phyloP scores from a whole-genome alignment of 176 grass and related monocot genomes.

The Olyra latifolia region DNA sequence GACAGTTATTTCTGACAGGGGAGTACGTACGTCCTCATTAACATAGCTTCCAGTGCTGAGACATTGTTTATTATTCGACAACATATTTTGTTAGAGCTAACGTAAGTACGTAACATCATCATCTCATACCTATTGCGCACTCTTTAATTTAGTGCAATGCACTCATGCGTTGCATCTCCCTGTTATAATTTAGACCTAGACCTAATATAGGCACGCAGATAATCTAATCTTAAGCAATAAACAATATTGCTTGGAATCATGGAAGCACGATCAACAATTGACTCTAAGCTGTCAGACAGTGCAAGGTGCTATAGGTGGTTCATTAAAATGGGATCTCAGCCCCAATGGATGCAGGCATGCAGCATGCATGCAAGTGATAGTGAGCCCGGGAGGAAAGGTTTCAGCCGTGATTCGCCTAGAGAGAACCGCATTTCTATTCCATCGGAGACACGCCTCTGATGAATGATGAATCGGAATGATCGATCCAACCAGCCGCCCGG shows the following conservation, averaged over 20 bases:
- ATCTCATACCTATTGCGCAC: not conserved
- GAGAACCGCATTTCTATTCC: not conserved
- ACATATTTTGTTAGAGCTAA: not conserved
- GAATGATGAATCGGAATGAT: not conserved
- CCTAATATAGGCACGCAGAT: not conserved
- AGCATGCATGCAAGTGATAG: not conserved
- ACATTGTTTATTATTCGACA: not conserved
- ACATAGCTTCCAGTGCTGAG: not conserved
- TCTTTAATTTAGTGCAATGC: not conserved
- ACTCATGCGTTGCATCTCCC: not conserved
- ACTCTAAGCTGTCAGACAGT: not conserved
- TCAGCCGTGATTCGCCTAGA: not conserved
- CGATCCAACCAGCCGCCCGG: not conserved
- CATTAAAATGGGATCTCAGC: not conserved
- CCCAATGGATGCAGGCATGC: not conserved
- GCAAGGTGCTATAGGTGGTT: not conserved
- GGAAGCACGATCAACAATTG: slow-evolving; percentile 12
- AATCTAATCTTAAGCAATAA: not conserved
- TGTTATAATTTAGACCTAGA: not conserved
- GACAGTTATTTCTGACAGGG: no score
- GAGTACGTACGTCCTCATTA: not conserved
- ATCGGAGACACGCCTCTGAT: slow-evolving; percentile 18
- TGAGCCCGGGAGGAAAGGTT: not conserved
- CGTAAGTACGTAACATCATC: not conserved
- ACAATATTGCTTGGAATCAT: not conserved